Evolutionary conservation across 805 yeast species (phyloP).

Genomic region (Myxozyma melibiosi): DNA sequence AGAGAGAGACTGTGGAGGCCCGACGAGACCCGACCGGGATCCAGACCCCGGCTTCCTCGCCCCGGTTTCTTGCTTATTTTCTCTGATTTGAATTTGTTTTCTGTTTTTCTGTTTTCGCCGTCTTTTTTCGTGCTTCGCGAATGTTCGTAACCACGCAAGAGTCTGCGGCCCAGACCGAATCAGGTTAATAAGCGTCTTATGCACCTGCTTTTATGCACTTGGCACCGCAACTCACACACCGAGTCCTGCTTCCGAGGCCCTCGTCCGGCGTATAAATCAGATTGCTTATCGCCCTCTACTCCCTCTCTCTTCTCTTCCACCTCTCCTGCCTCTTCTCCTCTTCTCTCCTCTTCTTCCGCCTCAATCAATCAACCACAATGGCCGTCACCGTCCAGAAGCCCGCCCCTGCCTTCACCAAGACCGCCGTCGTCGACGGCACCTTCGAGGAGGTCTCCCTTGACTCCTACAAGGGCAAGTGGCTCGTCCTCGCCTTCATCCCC

Average conservation of each 20-base stretch:
- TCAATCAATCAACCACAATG: slow-evolving; percentile 58
- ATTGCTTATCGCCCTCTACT: neutral
- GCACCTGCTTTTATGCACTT: neutral
- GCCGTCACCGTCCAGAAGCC: slow-evolving; percentile 89
- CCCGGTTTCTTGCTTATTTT: too few species aligned
- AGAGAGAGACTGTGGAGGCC: too few species aligned
- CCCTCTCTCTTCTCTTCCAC: neutral
- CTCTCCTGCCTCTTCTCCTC: neutral
- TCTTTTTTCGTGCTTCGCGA: too few species aligned
- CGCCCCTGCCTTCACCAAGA: slow-evolving; percentile 94
- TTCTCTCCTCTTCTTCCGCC: neutral
- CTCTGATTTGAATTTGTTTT: too few species aligned
- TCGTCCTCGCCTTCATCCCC: slow-evolving; percentile 93
- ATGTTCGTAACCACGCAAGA: neutral
- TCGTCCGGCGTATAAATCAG: neutral
- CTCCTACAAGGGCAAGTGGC: slow-evolving; percentile 98
- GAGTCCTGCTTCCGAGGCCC: too few species aligned
- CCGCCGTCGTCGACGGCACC: slow-evolving; percentile 95
- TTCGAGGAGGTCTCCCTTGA: slow-evolving; percentile 95
- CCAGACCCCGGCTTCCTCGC: too few species aligned
- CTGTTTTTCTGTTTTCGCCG: too few species aligned
- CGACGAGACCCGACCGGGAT: too few species aligned
- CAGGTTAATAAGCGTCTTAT: slow-evolving; percentile 4
- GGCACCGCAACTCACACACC: neutral
- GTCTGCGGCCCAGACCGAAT: slow-evolving; percentile 11